These are phyloP conservation scores for Colletotrichum lini DNA, from an alignment of 2,329 filamentous ascomycete species.

Conservation along the genomic window DNA sequence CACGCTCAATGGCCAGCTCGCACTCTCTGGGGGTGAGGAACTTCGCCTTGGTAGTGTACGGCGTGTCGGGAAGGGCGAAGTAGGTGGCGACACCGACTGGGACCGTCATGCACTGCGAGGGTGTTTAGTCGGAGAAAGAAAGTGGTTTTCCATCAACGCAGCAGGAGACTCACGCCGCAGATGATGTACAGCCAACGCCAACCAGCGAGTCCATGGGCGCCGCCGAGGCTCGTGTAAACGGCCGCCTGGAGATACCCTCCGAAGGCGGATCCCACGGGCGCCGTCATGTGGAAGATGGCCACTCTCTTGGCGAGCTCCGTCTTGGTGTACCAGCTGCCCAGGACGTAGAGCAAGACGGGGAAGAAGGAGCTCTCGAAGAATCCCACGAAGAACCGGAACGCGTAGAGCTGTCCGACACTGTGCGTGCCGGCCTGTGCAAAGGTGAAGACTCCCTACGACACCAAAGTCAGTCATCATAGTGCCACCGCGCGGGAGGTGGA, in stretches of 20 bases:
- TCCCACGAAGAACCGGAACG: slow-evolving; percentile 60
- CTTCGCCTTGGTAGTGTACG: slow-evolving; percentile 25
- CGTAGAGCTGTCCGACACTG: slow-evolving; percentile 55
- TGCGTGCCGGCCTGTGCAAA: slow-evolving; percentile 30
- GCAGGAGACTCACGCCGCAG: slow-evolving; percentile 49
- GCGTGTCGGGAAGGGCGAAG: slow-evolving; percentile 37
- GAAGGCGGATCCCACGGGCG: slow-evolving; percentile 67
- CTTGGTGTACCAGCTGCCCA: slow-evolving; percentile 60
- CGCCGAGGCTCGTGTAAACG: slow-evolving; percentile 66
- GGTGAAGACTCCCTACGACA: slow-evolving; percentile 16
- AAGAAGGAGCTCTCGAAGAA: slow-evolving; percentile 55
- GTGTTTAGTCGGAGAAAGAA: neutral
- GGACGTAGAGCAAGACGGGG: slow-evolving; percentile 49
- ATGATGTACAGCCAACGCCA: slow-evolving; percentile 59
- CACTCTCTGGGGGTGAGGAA: slow-evolving; percentile 28
- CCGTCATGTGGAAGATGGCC: slow-evolving; percentile 63
- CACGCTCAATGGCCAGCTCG: slow-evolving; percentile 30
- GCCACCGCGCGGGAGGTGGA: neutral
- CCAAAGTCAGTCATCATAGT: neutral
- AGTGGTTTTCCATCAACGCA: neutral
- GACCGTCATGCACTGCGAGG: slow-evolving; percentile 40
- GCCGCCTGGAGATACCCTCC: slow-evolving; percentile 70
- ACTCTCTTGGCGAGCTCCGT: slow-evolving; percentile 63
- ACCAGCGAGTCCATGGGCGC: slow-evolving; percentile 58
- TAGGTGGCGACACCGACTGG: slow-evolving; percentile 41